These are phyloP conservation scores for Nitzschia putrida DNA, from an alignment of 108 stramenopile species.

Conservation along the genomic window DNA sequence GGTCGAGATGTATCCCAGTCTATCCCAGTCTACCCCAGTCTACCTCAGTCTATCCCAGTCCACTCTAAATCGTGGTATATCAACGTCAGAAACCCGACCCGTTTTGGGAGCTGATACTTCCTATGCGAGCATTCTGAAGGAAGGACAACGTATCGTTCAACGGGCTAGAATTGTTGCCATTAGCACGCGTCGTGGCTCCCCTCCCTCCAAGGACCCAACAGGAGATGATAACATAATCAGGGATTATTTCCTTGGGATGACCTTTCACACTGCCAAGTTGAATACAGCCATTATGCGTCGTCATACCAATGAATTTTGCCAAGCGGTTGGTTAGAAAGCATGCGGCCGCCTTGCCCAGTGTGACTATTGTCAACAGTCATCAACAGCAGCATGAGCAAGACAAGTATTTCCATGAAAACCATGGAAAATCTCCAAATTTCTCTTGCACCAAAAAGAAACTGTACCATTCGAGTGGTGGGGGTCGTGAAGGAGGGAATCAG, in stretches of 20 bases:
- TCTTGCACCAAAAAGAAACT: conserved; percentile 61
- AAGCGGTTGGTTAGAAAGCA: conserved; percentile 81
- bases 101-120: conserved; percentile 20
- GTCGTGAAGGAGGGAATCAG: conserved; percentile 49
- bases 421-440: conserved; percentile 53
- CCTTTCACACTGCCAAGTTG: not conserved
- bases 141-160: conserved; percentile 57
- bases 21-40: too few species aligned
- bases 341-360: conserved; percentile 64
- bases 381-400: conserved; percentile 30
- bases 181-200: conserved; percentile 65
- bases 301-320: conserved; percentile 70
- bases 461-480: conserved; percentile 69
- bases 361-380: conserved; percentile 45
- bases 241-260: conserved; percentile 16
- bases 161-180: conserved; percentile 64
- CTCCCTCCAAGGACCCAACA: too few species aligned
- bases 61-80: too few species aligned
- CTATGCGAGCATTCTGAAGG: conserved; percentile 39
- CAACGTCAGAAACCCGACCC: too few species aligned
- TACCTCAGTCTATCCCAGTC: too few species aligned
- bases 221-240: conserved; percentile 42
- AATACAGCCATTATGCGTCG: conserved; percentile 27
- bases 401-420: conserved; percentile 41
- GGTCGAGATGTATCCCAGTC: too few species aligned